Evolutionary conservation across 768 basidiomycete genomes (phyloP).

Genomic region (Phaeotremella fagi): DNA sequence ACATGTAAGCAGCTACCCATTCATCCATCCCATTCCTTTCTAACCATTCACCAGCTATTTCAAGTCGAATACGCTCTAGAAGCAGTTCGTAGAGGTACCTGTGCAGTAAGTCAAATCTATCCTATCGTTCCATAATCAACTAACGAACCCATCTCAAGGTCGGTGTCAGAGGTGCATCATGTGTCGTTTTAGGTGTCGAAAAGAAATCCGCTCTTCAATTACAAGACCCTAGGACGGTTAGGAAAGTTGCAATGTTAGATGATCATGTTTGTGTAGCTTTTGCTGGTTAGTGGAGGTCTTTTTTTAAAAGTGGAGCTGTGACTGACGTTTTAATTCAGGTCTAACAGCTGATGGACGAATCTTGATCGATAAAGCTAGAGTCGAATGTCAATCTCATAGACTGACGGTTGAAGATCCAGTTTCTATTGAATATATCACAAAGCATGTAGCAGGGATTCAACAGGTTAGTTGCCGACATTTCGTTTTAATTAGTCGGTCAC

Average conservation of each 20-base stretch:
- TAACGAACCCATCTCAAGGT: too few species aligned
- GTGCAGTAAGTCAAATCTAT: slow-evolving; percentile 71
- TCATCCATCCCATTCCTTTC: neutral
- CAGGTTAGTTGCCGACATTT: slow-evolving; percentile 57
- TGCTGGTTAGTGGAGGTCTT: slow-evolving; percentile 63
- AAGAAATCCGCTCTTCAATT: slow-evolving; percentile 97
- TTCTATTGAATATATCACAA: slow-evolving; percentile 95
- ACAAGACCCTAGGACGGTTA: slow-evolving; percentile 94
- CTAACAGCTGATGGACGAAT: slow-evolving; percentile 96
- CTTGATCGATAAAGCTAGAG: slow-evolving; percentile 93
- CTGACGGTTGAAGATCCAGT: slow-evolving; percentile 97
- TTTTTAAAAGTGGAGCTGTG: neutral
- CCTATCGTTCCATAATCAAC: neutral
- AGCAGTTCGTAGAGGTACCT: slow-evolving; percentile 93
- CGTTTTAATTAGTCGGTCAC: neutral
- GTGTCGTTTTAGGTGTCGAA: slow-evolving; percentile 95
- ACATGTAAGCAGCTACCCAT: slow-evolving; percentile 57
- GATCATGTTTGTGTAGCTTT: slow-evolving; percentile 97
- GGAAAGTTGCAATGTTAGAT: slow-evolving; percentile 97
- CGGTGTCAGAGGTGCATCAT: slow-evolving; percentile 88
- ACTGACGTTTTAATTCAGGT: slow-evolving; percentile 55
- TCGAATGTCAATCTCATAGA: slow-evolving; percentile 96
- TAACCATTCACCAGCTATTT: slow-evolving; percentile 26
- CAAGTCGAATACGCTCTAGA: slow-evolving; percentile 99
- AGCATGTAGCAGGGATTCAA: slow-evolving; percentile 97